Evolutionary conservation across 495 filamentous ascomycete species (phyloP).

Genomic region (Aspergillus nidulans): DNA sequence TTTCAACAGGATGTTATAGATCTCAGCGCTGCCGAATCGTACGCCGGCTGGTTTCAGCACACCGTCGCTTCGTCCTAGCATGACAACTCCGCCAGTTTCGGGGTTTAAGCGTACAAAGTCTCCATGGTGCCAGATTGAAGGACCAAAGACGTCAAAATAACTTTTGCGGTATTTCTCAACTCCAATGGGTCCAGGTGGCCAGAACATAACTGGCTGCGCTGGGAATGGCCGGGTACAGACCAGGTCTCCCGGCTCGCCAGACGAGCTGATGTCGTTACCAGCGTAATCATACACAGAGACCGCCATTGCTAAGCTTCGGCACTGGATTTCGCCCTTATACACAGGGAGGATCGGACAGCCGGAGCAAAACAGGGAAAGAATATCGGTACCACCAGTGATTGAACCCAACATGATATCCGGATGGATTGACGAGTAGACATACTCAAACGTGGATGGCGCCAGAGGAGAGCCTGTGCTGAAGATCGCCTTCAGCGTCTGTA

Average conservation of each 20-base stretch:
- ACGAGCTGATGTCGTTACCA: slow-evolving; percentile 41
- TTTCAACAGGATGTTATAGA: slow-evolving; percentile 83
- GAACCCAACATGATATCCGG: slow-evolving; percentile 70
- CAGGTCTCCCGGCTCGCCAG: slow-evolving; percentile 78
- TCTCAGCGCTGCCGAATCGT: slow-evolving; percentile 83
- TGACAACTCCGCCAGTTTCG: slow-evolving; percentile 68
- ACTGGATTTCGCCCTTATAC: slow-evolving; percentile 84
- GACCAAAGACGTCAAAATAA: slow-evolving; percentile 81
- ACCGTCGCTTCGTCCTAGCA: slow-evolving; percentile 87
- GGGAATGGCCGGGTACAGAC: slow-evolving; percentile 86
- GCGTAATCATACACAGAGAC: slow-evolving; percentile 70
- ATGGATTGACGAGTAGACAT: slow-evolving; percentile 78
- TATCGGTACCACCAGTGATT: slow-evolving; percentile 88
- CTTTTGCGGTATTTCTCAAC: slow-evolving; percentile 67
- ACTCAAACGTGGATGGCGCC: slow-evolving; percentile 88
- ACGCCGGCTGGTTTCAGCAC: slow-evolving; percentile 87
- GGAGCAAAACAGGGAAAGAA: slow-evolving; percentile 88
- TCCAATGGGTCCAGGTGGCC: slow-evolving; percentile 61
- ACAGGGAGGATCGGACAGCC: slow-evolving; percentile 85
- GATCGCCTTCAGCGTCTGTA: slow-evolving; percentile 65
- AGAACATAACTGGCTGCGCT: slow-evolving; percentile 86
- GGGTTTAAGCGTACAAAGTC: slow-evolving; percentile 82
- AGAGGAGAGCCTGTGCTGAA: slow-evolving; percentile 92
- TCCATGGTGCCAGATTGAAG: slow-evolving; percentile 83
- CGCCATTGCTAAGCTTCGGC: slow-evolving; percentile 85